Evolutionary conservation across 176 grass and related monocot species (phyloP).

Genomic region (Lolium rigidum): DNA sequence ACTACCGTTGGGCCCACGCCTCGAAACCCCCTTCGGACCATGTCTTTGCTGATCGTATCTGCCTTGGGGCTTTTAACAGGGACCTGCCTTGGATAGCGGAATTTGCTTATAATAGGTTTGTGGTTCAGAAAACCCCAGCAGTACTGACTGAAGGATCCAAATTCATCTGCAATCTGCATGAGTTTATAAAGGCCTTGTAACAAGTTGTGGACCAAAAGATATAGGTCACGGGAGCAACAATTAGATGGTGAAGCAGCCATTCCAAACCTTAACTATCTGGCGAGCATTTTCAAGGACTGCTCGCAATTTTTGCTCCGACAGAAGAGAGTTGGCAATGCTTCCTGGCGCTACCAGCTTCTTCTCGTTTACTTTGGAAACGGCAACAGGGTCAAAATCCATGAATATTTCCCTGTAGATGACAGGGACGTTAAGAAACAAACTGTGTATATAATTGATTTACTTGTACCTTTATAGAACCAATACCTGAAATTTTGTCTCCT

Average conservation of each 20-base stretch:
- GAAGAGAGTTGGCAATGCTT: conserved; percentile 65
- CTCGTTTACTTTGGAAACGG: conserved; percentile 80
- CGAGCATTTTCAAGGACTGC: conserved; percentile 78
- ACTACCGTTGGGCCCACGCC: conserved; percentile 78
- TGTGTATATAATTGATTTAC: background rate
- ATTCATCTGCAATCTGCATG: conserved; percentile 77
- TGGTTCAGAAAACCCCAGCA: conserved; percentile 95
- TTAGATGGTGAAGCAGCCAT: background rate
- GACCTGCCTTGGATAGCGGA: conserved; percentile 72
- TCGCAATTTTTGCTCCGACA: conserved; percentile 86
- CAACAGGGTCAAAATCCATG: conserved; percentile 68
- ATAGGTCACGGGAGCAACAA: background rate
- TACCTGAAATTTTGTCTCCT: conserved; percentile 92
- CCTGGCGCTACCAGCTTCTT: conserved; percentile 67
- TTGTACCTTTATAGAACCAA: background rate
- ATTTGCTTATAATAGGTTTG: conserved; percentile 70
- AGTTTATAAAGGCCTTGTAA: conserved; percentile 41
- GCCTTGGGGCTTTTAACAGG: conserved; percentile 91
- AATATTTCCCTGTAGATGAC: conserved; percentile 74
- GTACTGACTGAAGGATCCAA: conserved; percentile 79
- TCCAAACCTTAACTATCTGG: conserved; percentile 73
- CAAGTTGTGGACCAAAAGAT: background rate
- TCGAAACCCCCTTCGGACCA: conserved; percentile 77
- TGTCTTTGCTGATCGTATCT: conserved; percentile 90
- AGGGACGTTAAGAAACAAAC: conserved; percentile 39